phyloP scores from a whole-genome alignment of 2,329 filamentous ascomycete genomes.

The Verticillium klebahnii region DNA sequence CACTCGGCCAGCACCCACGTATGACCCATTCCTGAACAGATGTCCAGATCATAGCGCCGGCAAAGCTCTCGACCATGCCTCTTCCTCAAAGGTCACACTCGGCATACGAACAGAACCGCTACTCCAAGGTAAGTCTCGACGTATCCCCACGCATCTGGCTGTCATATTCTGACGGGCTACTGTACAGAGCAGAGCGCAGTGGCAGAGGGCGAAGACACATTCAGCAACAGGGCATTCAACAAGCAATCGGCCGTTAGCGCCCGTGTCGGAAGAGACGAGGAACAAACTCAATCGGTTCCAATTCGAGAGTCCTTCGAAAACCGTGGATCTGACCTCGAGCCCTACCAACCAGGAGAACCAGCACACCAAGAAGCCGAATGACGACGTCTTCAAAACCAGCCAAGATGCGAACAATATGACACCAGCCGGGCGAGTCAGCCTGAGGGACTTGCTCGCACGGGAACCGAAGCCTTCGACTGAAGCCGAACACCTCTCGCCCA shows the following conservation, averaged over 20 bases:
- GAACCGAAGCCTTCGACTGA: constrained; percentile 19
- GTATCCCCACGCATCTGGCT: constrained; percentile 5
- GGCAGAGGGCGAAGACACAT: constrained; percentile 52
- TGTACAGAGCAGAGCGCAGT: constrained; percentile 36
- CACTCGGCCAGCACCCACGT: not conserved
- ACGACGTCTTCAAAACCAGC: not conserved
- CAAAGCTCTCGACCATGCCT: constrained; percentile 18
- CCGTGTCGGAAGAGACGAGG: constrained; percentile 55
- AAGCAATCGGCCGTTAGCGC: constrained; percentile 32
- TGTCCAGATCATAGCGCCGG: not conserved
- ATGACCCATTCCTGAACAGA: not conserved
- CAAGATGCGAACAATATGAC: constrained; percentile 11
- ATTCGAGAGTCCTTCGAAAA: constrained; percentile 30
- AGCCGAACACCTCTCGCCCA: constrained; percentile 47
- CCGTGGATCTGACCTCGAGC: not conserved
- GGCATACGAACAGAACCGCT: constrained; percentile 15
- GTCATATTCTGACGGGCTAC: constrained; percentile 2
- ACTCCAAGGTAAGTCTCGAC: constrained; percentile 24
- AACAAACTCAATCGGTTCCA: constrained; percentile 55
- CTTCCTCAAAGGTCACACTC: constrained; percentile 36
- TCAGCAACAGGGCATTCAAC: constrained; percentile 31
- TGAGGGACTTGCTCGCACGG: constrained; percentile 51
- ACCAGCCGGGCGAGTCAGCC: constrained; percentile 33
- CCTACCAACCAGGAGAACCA: not conserved
- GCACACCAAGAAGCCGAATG: not conserved